Evolutionary conservation across 139 green algal species (phyloP).

Genomic region (Chlorella sp.): DNA sequence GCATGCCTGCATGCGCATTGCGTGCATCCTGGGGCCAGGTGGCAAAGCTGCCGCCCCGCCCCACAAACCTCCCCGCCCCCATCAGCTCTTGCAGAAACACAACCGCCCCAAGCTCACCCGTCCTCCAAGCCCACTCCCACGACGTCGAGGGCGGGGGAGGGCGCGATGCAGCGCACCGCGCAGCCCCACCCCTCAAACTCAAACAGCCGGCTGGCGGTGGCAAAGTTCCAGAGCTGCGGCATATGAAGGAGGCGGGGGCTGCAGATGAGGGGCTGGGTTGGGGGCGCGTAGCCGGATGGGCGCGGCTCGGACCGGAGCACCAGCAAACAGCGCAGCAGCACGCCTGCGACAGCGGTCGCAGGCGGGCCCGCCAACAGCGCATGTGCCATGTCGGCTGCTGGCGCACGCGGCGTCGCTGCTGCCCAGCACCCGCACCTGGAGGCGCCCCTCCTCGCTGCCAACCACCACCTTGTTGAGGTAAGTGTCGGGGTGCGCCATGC

Average conservation of each 20-base stretch:
- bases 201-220: conserved; percentile 69
- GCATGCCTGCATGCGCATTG: neutral
- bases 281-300: too few relatives aligned
- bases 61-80: neutral
- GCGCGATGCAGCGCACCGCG: conserved; percentile 66
- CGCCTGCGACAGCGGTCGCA: too few relatives aligned
- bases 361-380: too few relatives aligned
- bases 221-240: conserved; percentile 94
- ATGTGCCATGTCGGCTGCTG: too few relatives aligned
- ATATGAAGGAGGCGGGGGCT: too few relatives aligned
- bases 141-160: conserved; percentile 92
- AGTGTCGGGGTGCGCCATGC: conserved; percentile 93
- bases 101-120: conserved; percentile 55
- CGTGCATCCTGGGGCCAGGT: too few relatives aligned
- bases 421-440: too few relatives aligned
- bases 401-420: too few relatives aligned
- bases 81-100: neutral
- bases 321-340: too few relatives aligned
- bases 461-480: conserved; percentile 98
- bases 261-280: too few relatives aligned
- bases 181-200: conserved; percentile 73
- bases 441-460: conserved; percentile 66
- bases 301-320: too few relatives aligned
- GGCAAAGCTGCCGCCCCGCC: neutral
- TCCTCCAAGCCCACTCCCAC: conserved; percentile 91